A percentile compares a stretch with the other conserved stretches of the same genome.
phyloP scores from a whole-genome alignment of 139 green algal genomes.

The Chlamydomonas urium region DNA sequence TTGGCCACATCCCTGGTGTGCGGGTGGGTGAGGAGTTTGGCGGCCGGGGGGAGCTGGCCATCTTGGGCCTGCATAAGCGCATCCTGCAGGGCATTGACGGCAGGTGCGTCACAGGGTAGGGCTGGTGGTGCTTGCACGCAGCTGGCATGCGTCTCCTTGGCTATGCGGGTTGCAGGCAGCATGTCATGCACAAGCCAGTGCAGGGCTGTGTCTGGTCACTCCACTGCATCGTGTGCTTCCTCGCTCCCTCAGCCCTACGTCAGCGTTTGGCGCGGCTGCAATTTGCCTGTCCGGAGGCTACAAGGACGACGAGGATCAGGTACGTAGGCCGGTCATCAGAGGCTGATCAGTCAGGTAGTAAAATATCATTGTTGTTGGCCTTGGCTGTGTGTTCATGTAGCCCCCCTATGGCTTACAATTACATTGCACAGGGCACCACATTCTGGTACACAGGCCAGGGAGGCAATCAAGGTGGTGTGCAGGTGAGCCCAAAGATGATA shows the following conservation, averaged over 20 bases:
- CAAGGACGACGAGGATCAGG: slow-evolving; percentile 50
- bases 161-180: too few species aligned
- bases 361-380: too few species aligned
- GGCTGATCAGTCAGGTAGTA: too few species aligned
- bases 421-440: slow-evolving; percentile 21
- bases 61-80: slow-evolving; percentile 29
- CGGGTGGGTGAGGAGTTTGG: slow-evolving; percentile 8
- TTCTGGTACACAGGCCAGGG: slow-evolving; percentile 59
- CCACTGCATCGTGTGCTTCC: too few species aligned
- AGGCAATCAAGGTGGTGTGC: not conserved
- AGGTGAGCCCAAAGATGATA: too few species aligned
- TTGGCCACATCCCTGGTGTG: slow-evolving; percentile 28
- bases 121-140: not conserved
- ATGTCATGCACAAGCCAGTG: too few species aligned
- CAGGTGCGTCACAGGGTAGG: slow-evolving; percentile 1
- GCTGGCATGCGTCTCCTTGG: too few species aligned
- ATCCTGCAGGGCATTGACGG: slow-evolving; percentile 27
- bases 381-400: too few species aligned
- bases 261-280: slow-evolving; percentile 28
- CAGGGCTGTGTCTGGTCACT: too few species aligned
- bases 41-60: slow-evolving; percentile 27
- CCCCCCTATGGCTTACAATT: not conserved
- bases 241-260: not conserved
- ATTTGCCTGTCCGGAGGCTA: slow-evolving; percentile 60
- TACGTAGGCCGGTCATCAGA: not conserved